A percentile compares a stretch with the other conserved stretches of the same genome.
These are phyloP conservation scores for Shiraia sp. DNA, from an alignment of 2,329 filamentous ascomycete species.

Conservation along the genomic window DNA sequence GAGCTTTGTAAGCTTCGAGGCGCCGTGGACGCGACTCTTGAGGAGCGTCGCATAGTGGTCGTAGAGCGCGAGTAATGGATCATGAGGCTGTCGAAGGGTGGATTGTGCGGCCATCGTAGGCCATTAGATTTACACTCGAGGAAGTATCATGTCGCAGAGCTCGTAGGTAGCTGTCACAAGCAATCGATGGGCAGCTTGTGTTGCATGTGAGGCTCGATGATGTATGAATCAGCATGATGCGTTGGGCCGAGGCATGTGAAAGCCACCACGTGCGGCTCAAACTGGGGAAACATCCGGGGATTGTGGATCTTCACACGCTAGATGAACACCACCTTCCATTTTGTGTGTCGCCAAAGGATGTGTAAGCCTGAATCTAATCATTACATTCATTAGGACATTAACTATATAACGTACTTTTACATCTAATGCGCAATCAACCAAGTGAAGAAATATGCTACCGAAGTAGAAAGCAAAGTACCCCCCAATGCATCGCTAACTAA, in stretches of 20 bases:
- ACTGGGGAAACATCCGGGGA: conserved; percentile 16
- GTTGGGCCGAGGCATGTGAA: conserved; percentile 33
- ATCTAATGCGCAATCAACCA: neutral
- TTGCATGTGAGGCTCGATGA: conserved; percentile 21
- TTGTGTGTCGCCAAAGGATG: neutral
- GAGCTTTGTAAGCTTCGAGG: conserved; percentile 72
- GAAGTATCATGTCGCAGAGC: conserved; percentile 29
- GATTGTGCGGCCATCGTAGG: conserved; percentile 81
- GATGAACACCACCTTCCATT: too few relatives aligned
- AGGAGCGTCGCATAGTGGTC: conserved; percentile 55
- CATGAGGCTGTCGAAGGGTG: conserved; percentile 62
- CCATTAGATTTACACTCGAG: conserved; percentile 29
- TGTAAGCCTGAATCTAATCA: neutral
- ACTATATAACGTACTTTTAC: neutral
- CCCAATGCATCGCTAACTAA: conserved; percentile 7
- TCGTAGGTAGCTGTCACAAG: conserved; percentile 6
- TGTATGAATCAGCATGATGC: conserved; percentile 1
- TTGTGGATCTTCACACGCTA: too few relatives aligned
- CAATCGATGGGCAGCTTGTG: neutral
- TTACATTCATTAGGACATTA: neutral
- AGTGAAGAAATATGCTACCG: neutral
- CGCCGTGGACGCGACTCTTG: conserved; percentile 59
- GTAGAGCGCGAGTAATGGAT: conserved; percentile 52
- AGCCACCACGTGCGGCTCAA: conserved; percentile 11
- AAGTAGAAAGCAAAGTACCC: conserved; percentile 1